Conservation (phyloP, 1,284 basidiomycete species). For the Microbotryomycetes sp. region DNA sequence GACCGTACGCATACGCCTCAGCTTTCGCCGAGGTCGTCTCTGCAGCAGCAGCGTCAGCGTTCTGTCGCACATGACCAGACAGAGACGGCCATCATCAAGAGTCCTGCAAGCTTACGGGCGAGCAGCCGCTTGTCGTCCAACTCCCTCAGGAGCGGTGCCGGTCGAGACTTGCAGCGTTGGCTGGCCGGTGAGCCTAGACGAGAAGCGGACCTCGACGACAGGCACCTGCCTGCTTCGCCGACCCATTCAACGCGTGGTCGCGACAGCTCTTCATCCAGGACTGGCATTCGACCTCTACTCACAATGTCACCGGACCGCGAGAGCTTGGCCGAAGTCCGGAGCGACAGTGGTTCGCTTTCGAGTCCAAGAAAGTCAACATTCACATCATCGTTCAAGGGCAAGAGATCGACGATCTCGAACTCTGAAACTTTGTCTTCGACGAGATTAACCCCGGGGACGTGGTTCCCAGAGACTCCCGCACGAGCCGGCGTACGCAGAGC, state of each 20-base stretch:
- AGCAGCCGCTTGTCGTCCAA: not conserved
- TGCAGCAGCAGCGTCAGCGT: no score
- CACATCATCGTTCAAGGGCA: no score
- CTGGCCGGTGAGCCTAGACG: not conserved
- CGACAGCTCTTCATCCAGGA: not conserved
- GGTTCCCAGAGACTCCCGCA: not conserved
- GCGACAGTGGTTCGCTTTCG: not conserved
- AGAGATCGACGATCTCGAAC: no score
- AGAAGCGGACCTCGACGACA: not conserved
- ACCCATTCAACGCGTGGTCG: not conserved
- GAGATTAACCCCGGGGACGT: no score
- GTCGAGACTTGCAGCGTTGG: constrained; percentile 4
- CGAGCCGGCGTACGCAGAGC: not conserved
- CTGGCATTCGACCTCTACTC: not conserved
- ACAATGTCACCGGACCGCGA: not conserved
- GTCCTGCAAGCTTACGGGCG: not conserved
- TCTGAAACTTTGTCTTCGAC: no score
- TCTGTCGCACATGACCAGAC: no score
- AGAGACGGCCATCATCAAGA: not conserved
- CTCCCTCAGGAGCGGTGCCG: constrained; percentile 11
- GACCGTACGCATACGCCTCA: no score
- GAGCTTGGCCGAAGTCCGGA: not conserved
- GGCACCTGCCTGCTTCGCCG: no score
- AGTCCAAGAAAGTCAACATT: not conserved
- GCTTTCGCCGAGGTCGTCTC: no score